These are phyloP conservation scores for Xylaria sp. DNA, from an alignment of 2,329 filamentous ascomycete species.

Conservation along the genomic window DNA sequence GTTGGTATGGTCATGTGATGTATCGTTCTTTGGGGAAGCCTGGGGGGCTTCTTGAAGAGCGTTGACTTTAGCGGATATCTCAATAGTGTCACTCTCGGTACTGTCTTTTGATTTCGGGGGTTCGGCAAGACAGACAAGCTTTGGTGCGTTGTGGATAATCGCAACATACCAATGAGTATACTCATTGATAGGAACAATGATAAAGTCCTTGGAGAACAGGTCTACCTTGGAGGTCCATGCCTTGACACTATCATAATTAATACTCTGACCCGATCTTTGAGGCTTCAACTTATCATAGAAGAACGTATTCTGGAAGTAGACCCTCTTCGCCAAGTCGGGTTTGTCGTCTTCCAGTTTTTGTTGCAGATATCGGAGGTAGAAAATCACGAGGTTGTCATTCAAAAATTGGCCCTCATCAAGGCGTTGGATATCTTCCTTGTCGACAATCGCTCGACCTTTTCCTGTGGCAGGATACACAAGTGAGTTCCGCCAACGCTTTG, in stretches of 20 bases:
- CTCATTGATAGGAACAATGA: constrained; percentile 89
- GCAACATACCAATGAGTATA: constrained; percentile 87
- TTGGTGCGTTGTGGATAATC: constrained; percentile 84
- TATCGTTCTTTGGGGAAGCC: background rate
- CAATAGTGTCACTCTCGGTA: constrained; percentile 7
- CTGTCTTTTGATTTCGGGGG: background rate
- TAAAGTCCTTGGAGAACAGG: constrained; percentile 78
- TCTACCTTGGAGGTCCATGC: constrained; percentile 85
- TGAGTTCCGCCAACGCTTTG: constrained; percentile 48
- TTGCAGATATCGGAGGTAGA: constrained; percentile 75
- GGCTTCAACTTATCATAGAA: constrained; percentile 77
- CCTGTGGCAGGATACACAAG: constrained; percentile 57
- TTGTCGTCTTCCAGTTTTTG: constrained; percentile 50
- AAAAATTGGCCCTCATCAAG: constrained; percentile 81
- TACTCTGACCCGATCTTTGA: constrained; percentile 45
- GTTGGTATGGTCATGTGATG: background rate
- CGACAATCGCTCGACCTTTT: constrained; percentile 59
- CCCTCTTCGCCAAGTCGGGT: constrained; percentile 53
- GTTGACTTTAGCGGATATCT: constrained; percentile 13
- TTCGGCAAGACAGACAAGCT: constrained; percentile 42
- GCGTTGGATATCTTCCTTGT: constrained; percentile 66
- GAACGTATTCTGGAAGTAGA: constrained; percentile 90
- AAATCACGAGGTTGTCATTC: constrained; percentile 88
- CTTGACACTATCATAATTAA: constrained; percentile 81
- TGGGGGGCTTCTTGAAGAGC: background rate